phyloP scores from a whole-genome alignment of 2,329 filamentous ascomycete genomes.

The Alternaria rosae region DNA sequence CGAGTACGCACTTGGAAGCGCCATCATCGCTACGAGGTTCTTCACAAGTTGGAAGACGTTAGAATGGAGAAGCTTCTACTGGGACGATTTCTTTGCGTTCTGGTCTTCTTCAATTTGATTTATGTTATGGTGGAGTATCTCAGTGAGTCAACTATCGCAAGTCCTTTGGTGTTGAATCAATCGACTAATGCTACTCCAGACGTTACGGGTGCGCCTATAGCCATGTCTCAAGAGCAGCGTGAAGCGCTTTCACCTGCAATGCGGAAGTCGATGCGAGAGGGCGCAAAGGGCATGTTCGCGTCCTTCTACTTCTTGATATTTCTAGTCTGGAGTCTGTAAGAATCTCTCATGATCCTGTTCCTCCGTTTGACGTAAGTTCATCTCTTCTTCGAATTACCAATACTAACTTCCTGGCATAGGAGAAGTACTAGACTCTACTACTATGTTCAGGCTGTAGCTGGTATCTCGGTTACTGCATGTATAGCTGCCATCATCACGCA shows the following conservation, averaged over 20 bases:
- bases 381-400: background rate
- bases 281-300: background rate
- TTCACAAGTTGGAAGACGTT: background rate
- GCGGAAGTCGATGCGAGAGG: conserved; percentile 3
- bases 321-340: background rate
- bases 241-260: background rate
- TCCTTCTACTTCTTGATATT: conserved; percentile 3
- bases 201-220: conserved; percentile 1
- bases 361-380: background rate
- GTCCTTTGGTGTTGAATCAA: no score
- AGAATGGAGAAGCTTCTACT: background rate
- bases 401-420: background rate
- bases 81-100: background rate
- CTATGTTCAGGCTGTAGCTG: background rate
- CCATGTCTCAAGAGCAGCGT: conserved; percentile 5
- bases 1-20: background rate
- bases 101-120: background rate
- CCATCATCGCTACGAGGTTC: background rate
- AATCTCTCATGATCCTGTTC: background rate
- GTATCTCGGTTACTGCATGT: background rate
- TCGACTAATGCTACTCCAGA: background rate
- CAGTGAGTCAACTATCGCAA: background rate
- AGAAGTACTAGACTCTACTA: background rate
- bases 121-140: conserved; percentile 4
- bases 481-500: background rate